Percentiles rank a stretch among this genome's conserved stretches.
Evolutionary conservation across 2,329 filamentous ascomycete genomes (phyloP).

Genomic region (Penicillium sclerotigenum): DNA sequence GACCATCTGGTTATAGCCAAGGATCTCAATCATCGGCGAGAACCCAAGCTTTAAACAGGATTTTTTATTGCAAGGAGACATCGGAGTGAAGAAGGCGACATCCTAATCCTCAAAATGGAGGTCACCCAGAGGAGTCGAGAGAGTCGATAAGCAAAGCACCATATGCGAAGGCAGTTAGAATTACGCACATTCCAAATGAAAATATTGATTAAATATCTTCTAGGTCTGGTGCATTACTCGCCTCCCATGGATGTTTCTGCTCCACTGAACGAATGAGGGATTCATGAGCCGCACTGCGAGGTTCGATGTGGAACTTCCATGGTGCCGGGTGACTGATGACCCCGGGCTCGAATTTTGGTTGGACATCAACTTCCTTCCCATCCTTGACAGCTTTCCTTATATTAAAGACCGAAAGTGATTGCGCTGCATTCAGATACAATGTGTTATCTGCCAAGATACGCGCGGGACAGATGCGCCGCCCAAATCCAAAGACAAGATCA

Average conservation of each 20-base stretch:
- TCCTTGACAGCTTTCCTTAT: conserved; percentile 38
- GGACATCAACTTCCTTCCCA: conserved; percentile 38
- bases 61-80: background rate
- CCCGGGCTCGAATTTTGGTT: conserved; percentile 36
- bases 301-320: conserved; percentile 8
- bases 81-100: background rate
- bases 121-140: background rate
- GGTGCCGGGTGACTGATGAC: conserved; percentile 31
- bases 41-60: background rate
- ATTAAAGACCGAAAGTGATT: conserved; percentile 48
- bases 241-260: conserved; percentile 9
- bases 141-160: background rate
- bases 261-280: conserved; percentile 11
- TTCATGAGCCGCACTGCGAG: conserved; percentile 10
- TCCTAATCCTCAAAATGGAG: background rate
- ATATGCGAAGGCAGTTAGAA: background rate
- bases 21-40: background rate
- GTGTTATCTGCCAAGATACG: conserved; percentile 43
- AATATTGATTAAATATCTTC: background rate
- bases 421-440: conserved; percentile 43
- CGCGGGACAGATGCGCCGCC: conserved; percentile 45
- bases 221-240: conserved; percentile 13
- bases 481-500: conserved; percentile 35
- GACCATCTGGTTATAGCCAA: background rate
- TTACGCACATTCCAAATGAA: background rate